These are phyloP conservation scores for Lactifluus rugatus DNA, from an alignment of 768 basidiomycete genomes.

Conservation along the genomic window DNA sequence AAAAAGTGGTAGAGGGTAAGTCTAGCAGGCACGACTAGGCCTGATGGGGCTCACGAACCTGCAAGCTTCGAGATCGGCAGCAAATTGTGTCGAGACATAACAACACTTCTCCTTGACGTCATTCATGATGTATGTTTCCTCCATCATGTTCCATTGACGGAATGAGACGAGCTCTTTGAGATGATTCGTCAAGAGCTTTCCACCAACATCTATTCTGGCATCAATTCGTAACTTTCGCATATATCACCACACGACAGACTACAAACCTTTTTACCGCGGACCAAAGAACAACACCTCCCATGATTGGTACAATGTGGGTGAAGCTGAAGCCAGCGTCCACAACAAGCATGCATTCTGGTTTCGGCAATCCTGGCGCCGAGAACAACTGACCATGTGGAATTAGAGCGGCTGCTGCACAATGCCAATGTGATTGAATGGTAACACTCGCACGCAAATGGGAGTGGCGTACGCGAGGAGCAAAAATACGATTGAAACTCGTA, in stretches of 20 bases:
- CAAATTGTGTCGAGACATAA: slow-evolving; percentile 70
- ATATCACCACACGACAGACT: not conserved
- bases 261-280: slow-evolving; percentile 51
- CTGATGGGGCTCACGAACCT: slow-evolving; percentile 41
- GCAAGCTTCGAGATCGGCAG: slow-evolving; percentile 63
- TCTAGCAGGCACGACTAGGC: slow-evolving; percentile 1
- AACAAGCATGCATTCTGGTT: slow-evolving; percentile 71
- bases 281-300: slow-evolving; percentile 68
- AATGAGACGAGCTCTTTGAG: slow-evolving; percentile 90
- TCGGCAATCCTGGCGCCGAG: slow-evolving; percentile 34
- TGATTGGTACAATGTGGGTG: slow-evolving; percentile 82
- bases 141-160: slow-evolving; percentile 98
- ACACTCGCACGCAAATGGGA: slow-evolving; percentile 15
- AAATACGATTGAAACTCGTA: slow-evolving; percentile 84
- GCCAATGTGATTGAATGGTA: slow-evolving; percentile 11
- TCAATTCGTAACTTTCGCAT: not conserved
- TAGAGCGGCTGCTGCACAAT: slow-evolving; percentile 61
- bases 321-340: slow-evolving; percentile 92
- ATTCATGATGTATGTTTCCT: slow-evolving; percentile 90
- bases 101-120: slow-evolving; percentile 86
- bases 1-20: slow-evolving; percentile 2
- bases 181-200: slow-evolving; percentile 91
- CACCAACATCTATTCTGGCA: slow-evolving; percentile 83
- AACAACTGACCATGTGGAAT: slow-evolving; percentile 72
- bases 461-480: slow-evolving; percentile 66